Evolutionary conservation across 768 basidiomycete species (phyloP), one percentile per base, ranked within the genome.

Genomic region (Pisolithus sp.): DNA sequence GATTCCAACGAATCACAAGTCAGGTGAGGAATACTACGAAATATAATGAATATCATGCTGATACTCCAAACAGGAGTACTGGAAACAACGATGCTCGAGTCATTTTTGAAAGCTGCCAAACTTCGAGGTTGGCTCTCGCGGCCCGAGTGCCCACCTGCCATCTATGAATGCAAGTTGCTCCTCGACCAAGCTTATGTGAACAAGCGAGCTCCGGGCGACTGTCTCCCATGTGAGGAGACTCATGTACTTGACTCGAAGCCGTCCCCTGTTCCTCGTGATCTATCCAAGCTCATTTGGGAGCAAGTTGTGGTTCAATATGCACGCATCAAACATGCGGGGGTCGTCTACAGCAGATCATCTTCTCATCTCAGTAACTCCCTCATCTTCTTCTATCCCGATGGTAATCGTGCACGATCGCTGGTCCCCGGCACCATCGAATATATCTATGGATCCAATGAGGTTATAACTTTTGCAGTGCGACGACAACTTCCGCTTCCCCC

Each of bases 1-100:
- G 1, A 57, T 73, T 13, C 43, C 56, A 3, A 70, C 57, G 0
- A 76, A 75, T 52, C 52, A 67, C 39, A 57, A 63, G 17, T 50
- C 58, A 50, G 68, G 71, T 53, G 44, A 12, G 28, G 51, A 30
- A 30, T 46, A 42, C 20, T 17, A 7, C 21, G 5, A 52, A n/a
- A 53, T 49, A 7, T 48, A 59, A 50, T 57, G 57, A 47, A 40
- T 7, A n/a, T 7, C 6, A 17, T 50, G 51, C 0, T 8, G 46
- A 59, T 58, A 20, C 28, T 34, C 39, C 20, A 13, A 6, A 15
- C 3, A 55, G 60, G 41, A 39, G 51, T 57, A 45, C 15, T 49
- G 0, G 53, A 52, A 38, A 45, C 8, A 28, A 58, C 38, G 50
- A 57, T 47, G 38, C 55, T 49, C 18, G 30, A 51, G 31, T 45